phyloP scores from a whole-genome alignment of 169 alveolate species.

The Babesia divergens region DNA sequence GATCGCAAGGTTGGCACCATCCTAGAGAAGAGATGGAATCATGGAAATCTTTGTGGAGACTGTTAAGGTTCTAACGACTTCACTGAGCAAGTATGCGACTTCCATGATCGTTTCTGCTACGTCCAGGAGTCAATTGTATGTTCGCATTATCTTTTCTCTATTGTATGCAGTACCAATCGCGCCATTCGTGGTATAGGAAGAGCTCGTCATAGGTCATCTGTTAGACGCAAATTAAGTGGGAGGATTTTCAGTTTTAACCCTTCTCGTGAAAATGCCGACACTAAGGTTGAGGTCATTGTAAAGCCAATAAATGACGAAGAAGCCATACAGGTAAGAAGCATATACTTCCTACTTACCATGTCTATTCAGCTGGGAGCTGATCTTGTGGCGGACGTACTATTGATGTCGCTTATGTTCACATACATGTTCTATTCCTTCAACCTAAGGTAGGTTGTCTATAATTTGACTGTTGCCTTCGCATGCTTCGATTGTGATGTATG shows the following conservation, averaged over 20 bases:
- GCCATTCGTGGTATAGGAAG: conserved; percentile 22
- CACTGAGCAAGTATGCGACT: conserved; percentile 45
- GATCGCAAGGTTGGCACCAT: no score
- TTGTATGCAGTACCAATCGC: conserved; percentile 3
- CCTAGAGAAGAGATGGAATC: neutral
- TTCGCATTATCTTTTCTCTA: neutral
- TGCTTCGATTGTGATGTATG: no score
- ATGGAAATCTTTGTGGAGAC: conserved; percentile 61
- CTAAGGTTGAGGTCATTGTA: conserved; percentile 53
- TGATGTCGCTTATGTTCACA: conserved; percentile 52
- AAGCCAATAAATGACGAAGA: conserved; percentile 57
- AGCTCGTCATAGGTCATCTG: conserved; percentile 30
- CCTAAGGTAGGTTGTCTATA: conserved; percentile 41
- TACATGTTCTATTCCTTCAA: conserved; percentile 51
- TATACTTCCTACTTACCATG: neutral
- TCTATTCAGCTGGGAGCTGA: conserved; percentile 49
- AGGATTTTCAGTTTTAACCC: conserved; percentile 29
- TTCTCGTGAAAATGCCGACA: conserved; percentile 40
- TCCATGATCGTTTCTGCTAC: conserved; percentile 35
- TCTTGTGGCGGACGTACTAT: conserved; percentile 47
- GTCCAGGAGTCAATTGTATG: conserved; percentile 39
- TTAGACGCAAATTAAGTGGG: conserved; percentile 29
- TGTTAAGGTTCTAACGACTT: conserved; percentile 32
- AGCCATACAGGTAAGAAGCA: conserved; percentile 36
- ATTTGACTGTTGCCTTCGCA: neutral